Base-by-base conservation (phyloP, 805 yeast species). In the Lipomyces yamadae region DNA sequence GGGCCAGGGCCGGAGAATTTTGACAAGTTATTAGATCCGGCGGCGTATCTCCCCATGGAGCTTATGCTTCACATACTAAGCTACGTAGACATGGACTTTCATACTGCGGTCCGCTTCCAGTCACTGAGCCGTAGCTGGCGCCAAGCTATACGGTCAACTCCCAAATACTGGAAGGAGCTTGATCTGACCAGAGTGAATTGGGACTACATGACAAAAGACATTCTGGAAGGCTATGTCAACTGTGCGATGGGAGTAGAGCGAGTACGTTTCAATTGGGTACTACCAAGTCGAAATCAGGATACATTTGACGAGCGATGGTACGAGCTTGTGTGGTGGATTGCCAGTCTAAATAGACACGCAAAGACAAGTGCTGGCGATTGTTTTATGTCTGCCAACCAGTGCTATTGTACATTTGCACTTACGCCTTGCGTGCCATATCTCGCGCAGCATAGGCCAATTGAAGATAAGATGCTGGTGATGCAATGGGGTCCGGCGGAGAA, bases 401-500 rank as follows among this genome's bases (percentile, higher is more conserved):
- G 30, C 42, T 29, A 13, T 35, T 64, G 67, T 52, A 33, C 56
- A 3, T 60, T 64, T 30, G 67, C 56, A 32, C 30, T 64, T 5
- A 64, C 67, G n/a, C 58, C 63, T 2, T 58, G 60, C 15, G 37
- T 64, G 34, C 63, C 67, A 30, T 64, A 48, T 24, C 58, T 60
- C 33, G 45, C 67, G 7, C 63, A 61, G 15, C 67, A 64, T 35
- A 33, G 61, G 2, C 57, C 60, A 13, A 29, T 56, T 11, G 7
- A 29, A 30, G 58, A 64, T 32, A 53, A 45, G 35, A 64, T 60
- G 60, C 59, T 64, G 3, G 63, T 57, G 18, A 53, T 60, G 13
- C 67, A 64, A 56, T 64, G 67, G 67, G 67, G 67, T 24, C 63
- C 67, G 4, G 56, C 56, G 11, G 63, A 64, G 50, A 54, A n/a